Base-by-base conservation (phyloP, 2,329 filamentous ascomycete species). In the Grosmannia clavigera region DNA sequence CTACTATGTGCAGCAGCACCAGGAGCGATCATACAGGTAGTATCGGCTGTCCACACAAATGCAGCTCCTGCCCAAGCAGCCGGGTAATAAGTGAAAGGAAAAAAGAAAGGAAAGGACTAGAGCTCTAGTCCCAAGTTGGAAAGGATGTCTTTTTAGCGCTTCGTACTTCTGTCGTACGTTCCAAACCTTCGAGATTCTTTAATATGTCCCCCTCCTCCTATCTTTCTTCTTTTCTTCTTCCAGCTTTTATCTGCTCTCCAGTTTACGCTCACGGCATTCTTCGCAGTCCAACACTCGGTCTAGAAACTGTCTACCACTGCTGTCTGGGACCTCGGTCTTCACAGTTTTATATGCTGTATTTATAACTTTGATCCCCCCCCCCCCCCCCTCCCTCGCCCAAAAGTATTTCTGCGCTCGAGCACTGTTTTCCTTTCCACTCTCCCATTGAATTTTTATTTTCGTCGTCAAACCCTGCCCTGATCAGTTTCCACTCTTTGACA, bases 191-290 rank as follows among this genome's bases (percentile, higher is more conserved):
- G n/a, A 29, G 11, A 52, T 55, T 25, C 33, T 55, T 55, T 55
- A 38, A n/a, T 35, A 27, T 55, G 56, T 35, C 19, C 56, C 31
- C 29, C 25, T 14, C n/a, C 19, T 25, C 31, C 22, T 35, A 19
- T 57, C 55, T 51, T 22, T 51, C 38, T 14, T 40, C n/a, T 52
- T 57, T 29, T 50, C 27, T 57, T 10, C 31, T 14, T 29, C 59
- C 38, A 46, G 16, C 40, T 57, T 35, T 25, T 35, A n/a, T 19
- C 40, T 25, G 16, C 55, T 46, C 22, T 22, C 55, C 7, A 19
- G 72, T 62, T 68, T 66, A 31, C 38, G 38, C 19, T 29, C 35
- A 56, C 55, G 38, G 35, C 22, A 31, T 31, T n/a, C 5, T 46
- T n/a, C 7, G 14, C 29, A 55, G 31, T 55, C 31, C 19, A 31